phyloP scores from a whole-genome alignment of 2,329 filamentous ascomycete species.

The Alternaria brassicicola region DNA sequence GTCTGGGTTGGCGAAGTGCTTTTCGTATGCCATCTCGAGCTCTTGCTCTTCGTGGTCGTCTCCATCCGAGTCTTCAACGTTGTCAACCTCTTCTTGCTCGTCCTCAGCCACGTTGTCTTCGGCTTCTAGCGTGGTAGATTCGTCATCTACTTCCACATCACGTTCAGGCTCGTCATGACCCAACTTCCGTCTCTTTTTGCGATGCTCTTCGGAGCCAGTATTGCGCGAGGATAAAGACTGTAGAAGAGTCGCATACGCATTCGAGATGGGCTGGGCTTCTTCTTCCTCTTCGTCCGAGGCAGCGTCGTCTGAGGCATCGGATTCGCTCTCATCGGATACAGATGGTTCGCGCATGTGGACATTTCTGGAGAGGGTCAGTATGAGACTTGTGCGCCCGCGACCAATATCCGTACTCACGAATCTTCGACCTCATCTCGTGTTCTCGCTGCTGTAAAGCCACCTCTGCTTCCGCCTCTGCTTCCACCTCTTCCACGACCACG shows the following conservation, averaged over 20 bases:
- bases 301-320: constrained; percentile 30
- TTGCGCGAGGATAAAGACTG: constrained; percentile 54
- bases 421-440: constrained; percentile 37
- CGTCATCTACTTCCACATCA: constrained; percentile 13
- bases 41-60: constrained; percentile 4
- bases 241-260: constrained; percentile 63
- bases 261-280: constrained; percentile 34
- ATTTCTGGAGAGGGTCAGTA: constrained; percentile 23
- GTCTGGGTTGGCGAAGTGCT: constrained; percentile 75
- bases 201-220: constrained; percentile 51
- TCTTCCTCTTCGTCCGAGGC: constrained; percentile 33
- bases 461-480: constrained; percentile 36
- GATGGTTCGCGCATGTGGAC: constrained; percentile 25
- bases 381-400: not conserved
- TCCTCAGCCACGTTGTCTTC: constrained; percentile 1
- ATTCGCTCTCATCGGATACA: constrained; percentile 22
- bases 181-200: constrained; percentile 61
- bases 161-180: constrained; percentile 27
- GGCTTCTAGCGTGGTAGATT: not conserved
- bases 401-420: constrained; percentile 35
- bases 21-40: constrained; percentile 73
- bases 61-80: constrained; percentile 49
- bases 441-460: constrained; percentile 38
- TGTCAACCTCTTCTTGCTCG: constrained; percentile 13
- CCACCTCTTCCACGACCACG: constrained; percentile 13